These are phyloP conservation scores for Pseudonitzschia pungens DNA, from an alignment of 108 stramenopile genomes.

Conservation along the genomic window DNA sequence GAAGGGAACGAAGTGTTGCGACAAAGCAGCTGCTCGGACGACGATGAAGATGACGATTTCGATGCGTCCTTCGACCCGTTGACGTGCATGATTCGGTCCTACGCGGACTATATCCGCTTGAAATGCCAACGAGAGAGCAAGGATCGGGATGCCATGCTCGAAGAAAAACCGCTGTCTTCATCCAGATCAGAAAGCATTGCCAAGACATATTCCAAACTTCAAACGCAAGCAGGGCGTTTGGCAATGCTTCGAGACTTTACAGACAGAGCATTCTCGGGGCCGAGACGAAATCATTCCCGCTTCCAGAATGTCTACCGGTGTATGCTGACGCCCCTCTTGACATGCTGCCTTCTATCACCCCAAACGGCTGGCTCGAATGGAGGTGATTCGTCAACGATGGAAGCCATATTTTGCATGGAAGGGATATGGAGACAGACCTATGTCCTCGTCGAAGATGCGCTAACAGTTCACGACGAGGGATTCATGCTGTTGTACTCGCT, in stretches of 20 bases:
- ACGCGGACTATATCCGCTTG: constrained; percentile 9
- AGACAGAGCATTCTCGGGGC: constrained; percentile 20
- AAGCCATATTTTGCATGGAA: constrained; percentile 37
- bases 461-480: background rate
- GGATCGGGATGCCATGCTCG: background rate
- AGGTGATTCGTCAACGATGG: background rate
- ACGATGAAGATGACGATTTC: constrained; percentile 8
- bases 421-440: constrained; percentile 34
- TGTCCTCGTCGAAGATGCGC: constrained; percentile 12
- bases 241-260: constrained; percentile 35
- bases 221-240: constrained; percentile 22
- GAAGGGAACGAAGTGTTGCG: constrained; percentile 16
- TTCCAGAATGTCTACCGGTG: constrained; percentile 5
- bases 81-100: constrained; percentile 28
- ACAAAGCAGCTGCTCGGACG: background rate
- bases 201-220: constrained; percentile 24
- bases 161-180: background rate
- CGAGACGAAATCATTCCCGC: background rate
- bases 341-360: constrained; percentile 27
- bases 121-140: background rate
- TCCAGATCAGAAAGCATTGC: constrained; percentile 5
- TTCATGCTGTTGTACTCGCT: background rate
- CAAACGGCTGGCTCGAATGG: background rate
- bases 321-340: constrained; percentile 41
- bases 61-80: constrained; percentile 10